These are phyloP conservation scores for Lactarius akahatsu DNA, from an alignment of 768 basidiomycete species.

Conservation along the genomic window DNA sequence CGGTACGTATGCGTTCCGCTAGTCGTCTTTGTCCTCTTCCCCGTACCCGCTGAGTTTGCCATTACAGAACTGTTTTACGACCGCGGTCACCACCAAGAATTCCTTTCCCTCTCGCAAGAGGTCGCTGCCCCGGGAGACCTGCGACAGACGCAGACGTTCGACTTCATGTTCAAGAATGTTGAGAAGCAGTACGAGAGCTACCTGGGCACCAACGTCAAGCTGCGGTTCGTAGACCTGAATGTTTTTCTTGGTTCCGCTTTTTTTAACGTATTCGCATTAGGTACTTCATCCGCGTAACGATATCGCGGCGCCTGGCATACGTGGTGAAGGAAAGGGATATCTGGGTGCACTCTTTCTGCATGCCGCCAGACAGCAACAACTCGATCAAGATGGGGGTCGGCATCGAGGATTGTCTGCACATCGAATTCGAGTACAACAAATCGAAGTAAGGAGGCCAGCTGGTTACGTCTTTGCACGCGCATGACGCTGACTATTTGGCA, in stretches of 20 bases:
- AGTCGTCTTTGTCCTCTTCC: too few species aligned
- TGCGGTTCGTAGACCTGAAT: conserved; percentile 59
- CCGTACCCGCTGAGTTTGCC: neutral
- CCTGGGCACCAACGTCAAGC: conserved; percentile 96
- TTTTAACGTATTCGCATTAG: conserved; percentile 42
- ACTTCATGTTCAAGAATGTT: conserved; percentile 98
- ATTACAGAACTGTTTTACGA: conserved; percentile 89
- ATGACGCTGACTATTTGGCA: conserved; percentile 34
- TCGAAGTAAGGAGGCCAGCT: conserved; percentile 65
- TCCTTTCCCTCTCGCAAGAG: conserved; percentile 93
- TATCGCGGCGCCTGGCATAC: conserved; percentile 90
- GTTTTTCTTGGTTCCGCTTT: neutral
- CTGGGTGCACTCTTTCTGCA: conserved; percentile 98
- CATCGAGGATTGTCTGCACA: conserved; percentile 98
- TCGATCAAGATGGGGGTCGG: conserved; percentile 99
- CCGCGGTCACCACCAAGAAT: conserved; percentile 97
- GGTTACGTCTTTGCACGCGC: too few species aligned
- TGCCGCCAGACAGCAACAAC: conserved; percentile 98
- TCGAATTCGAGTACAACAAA: conserved; percentile 99
- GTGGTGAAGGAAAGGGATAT: conserved; percentile 90
- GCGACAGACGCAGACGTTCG: conserved; percentile 93
- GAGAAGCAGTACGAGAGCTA: conserved; percentile 99
- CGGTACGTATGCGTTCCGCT: conserved; percentile 50
- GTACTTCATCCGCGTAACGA: conserved; percentile 88
- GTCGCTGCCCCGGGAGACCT: conserved; percentile 95